A percentile compares a stretch with the other conserved stretches of the same genome.
phyloP scores from a whole-genome alignment of 139 green algal species.

The Picochlorum sp. region DNA sequence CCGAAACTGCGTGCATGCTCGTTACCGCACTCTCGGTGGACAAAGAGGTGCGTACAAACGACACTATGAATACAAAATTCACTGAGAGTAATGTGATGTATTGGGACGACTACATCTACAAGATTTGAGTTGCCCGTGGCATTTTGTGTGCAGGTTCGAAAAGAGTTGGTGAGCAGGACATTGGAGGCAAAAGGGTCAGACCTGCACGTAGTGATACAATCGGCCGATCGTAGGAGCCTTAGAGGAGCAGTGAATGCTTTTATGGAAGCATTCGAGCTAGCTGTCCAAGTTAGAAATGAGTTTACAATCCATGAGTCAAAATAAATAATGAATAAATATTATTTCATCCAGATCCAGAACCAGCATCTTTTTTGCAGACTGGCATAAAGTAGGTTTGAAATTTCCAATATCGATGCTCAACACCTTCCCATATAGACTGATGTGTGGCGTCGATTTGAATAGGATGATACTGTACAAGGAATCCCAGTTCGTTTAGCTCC shows the following conservation, averaged over 20 bases:
- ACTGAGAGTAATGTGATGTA: background rate
- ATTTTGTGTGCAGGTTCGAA: constrained; percentile 9
- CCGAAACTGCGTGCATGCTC: background rate
- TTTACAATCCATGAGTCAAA: no score
- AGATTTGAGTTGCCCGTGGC: no score
- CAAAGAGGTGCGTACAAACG: background rate
- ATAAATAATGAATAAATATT: no score
- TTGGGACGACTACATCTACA: background rate
- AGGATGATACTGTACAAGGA: constrained; percentile 52
- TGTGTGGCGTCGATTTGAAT: constrained; percentile 53
- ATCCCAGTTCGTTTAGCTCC: constrained; percentile 45
- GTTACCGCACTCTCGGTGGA: background rate
- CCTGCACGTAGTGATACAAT: constrained; percentile 8
- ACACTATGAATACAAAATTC: background rate
- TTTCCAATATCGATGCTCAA: constrained; percentile 69
- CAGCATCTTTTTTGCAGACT: constrained; percentile 9
- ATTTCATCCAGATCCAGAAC: background rate
- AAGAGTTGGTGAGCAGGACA: constrained; percentile 14
- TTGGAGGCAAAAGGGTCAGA: constrained; percentile 4
- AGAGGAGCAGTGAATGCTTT: constrained; percentile 30
- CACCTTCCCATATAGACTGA: constrained; percentile 62
- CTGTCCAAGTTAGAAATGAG: constrained; percentile 14
- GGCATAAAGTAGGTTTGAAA: constrained; percentile 64
- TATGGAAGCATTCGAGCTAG: constrained; percentile 22
- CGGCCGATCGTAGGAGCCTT: constrained; percentile 22